Base-by-base conservation (phyloP, 805 yeast genomes). In the Lachancea dasiensis region DNA sequence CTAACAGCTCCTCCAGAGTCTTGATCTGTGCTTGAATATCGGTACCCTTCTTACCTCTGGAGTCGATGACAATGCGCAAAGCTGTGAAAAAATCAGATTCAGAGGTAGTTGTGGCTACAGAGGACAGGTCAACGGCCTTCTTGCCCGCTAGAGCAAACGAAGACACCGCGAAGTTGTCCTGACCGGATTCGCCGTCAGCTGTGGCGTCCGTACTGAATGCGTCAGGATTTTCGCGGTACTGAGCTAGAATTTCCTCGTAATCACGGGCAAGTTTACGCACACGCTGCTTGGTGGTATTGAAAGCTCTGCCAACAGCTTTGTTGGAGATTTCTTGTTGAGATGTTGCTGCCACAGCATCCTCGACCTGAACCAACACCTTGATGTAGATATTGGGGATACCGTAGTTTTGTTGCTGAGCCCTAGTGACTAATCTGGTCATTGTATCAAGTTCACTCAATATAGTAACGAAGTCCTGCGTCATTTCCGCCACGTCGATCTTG, bases 31-130 rank as follows among this genome's bases (percentile, higher is more conserved):
- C 95, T 46, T 59, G 61, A 47, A 80, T 77, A 61, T 90, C 95
- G 46, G 86, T 82, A 61, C 86, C 87, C 71, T 86, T 90, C 72
- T 89, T 89, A 70, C 98, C 98, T 67, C 98, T 81, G 34, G 87
- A 72, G 63, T 92, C 97, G 43, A 83, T 68, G 40, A 92, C 79
- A 38, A 77, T 63, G 59, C 81, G 75, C 59, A 92, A 71, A 24
- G 83, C 76, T 40, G 78, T 68, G 68, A 89, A 86, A 40, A 87
- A 78, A 40, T 68, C 72, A 13, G 66, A 69, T 40, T 59, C 66
- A 16, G 58, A 60, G 7, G 63, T 57, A 24, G 60, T 60, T 18
- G 50, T 42, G 11, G 60, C 61, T 14, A 52, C 52, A 5, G 64
- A 53, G 5, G 63, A 49, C 31, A 50, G 38, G 27, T 56, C 55